A percentile compares a stretch with the other conserved stretches of the same genome.
Conservation (phyloP, 768 basidiomycete species). For the Agrocybe pediades region DNA sequence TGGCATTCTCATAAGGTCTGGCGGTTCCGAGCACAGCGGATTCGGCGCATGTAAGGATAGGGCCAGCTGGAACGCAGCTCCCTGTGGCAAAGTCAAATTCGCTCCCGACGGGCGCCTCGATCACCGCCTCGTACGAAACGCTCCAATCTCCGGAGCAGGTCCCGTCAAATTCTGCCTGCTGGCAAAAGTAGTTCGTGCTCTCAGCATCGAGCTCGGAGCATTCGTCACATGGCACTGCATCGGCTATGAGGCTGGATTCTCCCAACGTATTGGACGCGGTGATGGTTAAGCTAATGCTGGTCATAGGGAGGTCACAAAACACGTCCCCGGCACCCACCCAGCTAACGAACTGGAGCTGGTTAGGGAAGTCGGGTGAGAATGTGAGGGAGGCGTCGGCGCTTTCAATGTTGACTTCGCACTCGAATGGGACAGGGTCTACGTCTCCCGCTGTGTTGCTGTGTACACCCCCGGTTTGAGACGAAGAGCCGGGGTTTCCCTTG, state of each 20-base stretch:
- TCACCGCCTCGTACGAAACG: conserved; percentile 1
- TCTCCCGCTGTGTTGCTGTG: background rate
- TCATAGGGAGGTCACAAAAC: background rate
- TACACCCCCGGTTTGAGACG: background rate
- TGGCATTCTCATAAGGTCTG: background rate
- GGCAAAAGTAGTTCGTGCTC: conserved; percentile 1
- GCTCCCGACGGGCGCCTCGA: background rate
- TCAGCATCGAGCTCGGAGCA: background rate
- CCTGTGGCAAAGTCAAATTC: background rate
- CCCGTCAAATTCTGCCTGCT: conserved; percentile 1
- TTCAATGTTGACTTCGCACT: conserved; percentile 1
- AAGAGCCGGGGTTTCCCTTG: too few relatives aligned
- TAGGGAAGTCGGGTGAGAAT: background rate
- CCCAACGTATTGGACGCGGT: background rate
- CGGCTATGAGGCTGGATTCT: background rate
- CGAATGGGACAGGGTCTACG: background rate
- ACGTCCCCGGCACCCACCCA: conserved; percentile 1
- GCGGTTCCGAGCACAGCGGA: background rate
- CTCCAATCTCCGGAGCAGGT: conserved; percentile 6
- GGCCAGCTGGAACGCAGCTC: background rate
- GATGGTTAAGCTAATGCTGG: background rate
- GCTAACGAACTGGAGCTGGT: background rate
- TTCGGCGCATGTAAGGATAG: background rate
- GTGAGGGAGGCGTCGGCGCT: background rate
- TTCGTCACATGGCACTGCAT: background rate